Evolutionary conservation across 2,329 filamentous ascomycete genomes (phyloP).

Genomic region (Paraphaeosphaeria minitans): DNA sequence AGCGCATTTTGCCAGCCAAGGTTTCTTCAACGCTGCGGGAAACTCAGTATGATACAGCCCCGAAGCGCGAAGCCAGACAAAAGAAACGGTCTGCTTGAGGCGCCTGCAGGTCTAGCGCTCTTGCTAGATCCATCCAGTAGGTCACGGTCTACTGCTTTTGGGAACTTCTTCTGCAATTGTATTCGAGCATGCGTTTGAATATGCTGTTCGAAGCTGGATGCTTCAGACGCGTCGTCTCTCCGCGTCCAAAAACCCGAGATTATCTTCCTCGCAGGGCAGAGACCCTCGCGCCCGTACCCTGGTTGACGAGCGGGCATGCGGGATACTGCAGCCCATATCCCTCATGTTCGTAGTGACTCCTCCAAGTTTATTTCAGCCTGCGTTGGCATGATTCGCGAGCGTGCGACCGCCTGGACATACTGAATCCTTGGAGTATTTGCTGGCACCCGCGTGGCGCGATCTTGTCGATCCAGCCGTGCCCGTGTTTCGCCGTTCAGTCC

Average conservation of each 20-base stretch:
- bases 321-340: not conserved
- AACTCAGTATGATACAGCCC: not conserved
- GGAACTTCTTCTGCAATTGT: not conserved
- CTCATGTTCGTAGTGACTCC: not conserved
- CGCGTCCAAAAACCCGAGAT: not conserved
- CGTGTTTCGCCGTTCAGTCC: not conserved
- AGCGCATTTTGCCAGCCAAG: no score
- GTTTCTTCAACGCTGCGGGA: no score
- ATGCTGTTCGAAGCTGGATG: no score
- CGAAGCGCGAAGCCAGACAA: not conserved
- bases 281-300: not conserved
- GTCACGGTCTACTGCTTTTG: not conserved
- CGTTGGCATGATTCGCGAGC: not conserved
- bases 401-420: not conserved
- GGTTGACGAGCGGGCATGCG: not conserved
- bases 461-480: not conserved
- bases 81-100: not conserved
- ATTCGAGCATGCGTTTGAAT: not conserved
- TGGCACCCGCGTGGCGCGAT: not conserved
- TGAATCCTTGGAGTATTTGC: no score
- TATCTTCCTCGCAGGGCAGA: not conserved
- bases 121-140: not conserved
- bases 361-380: not conserved
- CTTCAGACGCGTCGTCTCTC: not conserved
- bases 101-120: not conserved